Evolutionary conservation across 352 stramenopile species (phyloP).

Genomic region (Pythium phragmitis): DNA sequence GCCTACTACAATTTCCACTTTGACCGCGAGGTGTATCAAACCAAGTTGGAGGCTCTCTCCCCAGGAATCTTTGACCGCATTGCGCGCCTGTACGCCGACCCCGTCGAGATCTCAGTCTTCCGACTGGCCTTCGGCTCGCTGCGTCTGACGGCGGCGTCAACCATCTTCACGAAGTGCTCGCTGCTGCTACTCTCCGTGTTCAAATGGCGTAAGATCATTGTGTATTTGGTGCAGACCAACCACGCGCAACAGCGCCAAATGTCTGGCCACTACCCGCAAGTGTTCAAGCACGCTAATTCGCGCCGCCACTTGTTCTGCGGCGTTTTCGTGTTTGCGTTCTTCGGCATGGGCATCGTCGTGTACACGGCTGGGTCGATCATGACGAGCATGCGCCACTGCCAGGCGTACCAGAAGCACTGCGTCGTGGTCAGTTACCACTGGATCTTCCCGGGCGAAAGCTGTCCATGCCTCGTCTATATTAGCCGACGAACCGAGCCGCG

Average conservation of each 20-base stretch:
- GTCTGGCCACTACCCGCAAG: background rate
- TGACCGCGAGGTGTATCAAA: slow-evolving; percentile 34
- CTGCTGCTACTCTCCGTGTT: slow-evolving; percentile 43
- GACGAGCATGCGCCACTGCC: slow-evolving; percentile 36
- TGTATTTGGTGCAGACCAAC: slow-evolving; percentile 32
- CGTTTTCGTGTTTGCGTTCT: slow-evolving; percentile 41
- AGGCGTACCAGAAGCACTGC: slow-evolving; percentile 32
- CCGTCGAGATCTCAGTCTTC: slow-evolving; percentile 32
- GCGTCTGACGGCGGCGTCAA: slow-evolving; percentile 32
- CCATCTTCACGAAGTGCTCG: slow-evolving; percentile 39
- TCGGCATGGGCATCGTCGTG: slow-evolving; percentile 30
- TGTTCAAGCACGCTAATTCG: slow-evolving; percentile 22
- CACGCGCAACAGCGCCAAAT: slow-evolving; percentile 22
- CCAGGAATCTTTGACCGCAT: slow-evolving; percentile 38
- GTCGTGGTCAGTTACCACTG: slow-evolving; percentile 44
- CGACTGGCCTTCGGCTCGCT: slow-evolving; percentile 36
- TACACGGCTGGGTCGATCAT: slow-evolving; percentile 33
- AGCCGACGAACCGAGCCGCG: slow-evolving; percentile 29
- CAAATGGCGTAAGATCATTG: slow-evolving; percentile 52
- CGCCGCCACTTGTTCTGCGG: slow-evolving; percentile 34
- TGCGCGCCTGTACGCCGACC: slow-evolving; percentile 36
- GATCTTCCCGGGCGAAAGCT: slow-evolving; percentile 26
- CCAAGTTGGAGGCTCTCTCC: slow-evolving; percentile 29
- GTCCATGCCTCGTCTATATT: slow-evolving; percentile 43
- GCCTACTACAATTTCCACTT: slow-evolving; percentile 41